Percentiles rank a stretch among this genome's conserved stretches.
Evolutionary conservation across 2,329 filamentous ascomycete genomes (phyloP).

Genomic region (Dothideomycetes sp.): DNA sequence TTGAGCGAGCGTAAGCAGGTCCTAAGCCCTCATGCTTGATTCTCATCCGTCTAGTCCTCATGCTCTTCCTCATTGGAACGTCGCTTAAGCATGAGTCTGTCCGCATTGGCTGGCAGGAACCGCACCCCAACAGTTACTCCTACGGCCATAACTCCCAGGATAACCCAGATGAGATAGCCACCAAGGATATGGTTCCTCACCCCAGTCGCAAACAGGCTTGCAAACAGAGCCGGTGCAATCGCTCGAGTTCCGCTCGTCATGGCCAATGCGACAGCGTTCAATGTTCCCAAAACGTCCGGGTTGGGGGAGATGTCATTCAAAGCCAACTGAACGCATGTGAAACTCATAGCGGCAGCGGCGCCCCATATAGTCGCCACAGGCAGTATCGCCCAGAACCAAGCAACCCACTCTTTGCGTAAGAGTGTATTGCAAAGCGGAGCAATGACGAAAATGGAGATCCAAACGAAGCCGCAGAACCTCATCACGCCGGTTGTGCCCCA

Average conservation of each 20-base stretch:
- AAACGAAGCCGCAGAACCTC: slow-evolving; percentile 43
- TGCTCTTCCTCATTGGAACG: background rate
- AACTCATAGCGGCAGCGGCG: slow-evolving; percentile 55
- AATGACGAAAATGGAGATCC: slow-evolving; percentile 52
- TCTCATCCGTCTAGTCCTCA: background rate
- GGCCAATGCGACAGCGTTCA: slow-evolving; percentile 61
- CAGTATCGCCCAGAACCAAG: slow-evolving; percentile 47
- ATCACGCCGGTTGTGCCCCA: slow-evolving; percentile 58
- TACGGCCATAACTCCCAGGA: slow-evolving; percentile 34
- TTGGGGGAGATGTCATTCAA: slow-evolving; percentile 64
- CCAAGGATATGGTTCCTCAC: slow-evolving; percentile 48
- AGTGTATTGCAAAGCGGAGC: slow-evolving; percentile 47
- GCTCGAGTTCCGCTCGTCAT: slow-evolving; percentile 50
- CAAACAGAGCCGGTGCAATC: slow-evolving; percentile 54
- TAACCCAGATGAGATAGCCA: slow-evolving; percentile 57
- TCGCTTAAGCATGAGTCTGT: slow-evolving; percentile 17
- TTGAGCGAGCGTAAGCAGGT: too few relatives aligned
- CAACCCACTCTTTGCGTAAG: slow-evolving; percentile 33
- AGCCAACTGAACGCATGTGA: slow-evolving; percentile 60
- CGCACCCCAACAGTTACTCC: slow-evolving; percentile 22
- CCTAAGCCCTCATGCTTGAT: too few relatives aligned
- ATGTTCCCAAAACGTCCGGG: slow-evolving; percentile 51
- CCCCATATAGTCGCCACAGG: slow-evolving; percentile 42
- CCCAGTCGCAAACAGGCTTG: slow-evolving; percentile 58
- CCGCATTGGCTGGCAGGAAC: slow-evolving; percentile 23